phyloP scores from a whole-genome alignment of 257 asterid genomes.

The Paraleonurus japonicus region DNA sequence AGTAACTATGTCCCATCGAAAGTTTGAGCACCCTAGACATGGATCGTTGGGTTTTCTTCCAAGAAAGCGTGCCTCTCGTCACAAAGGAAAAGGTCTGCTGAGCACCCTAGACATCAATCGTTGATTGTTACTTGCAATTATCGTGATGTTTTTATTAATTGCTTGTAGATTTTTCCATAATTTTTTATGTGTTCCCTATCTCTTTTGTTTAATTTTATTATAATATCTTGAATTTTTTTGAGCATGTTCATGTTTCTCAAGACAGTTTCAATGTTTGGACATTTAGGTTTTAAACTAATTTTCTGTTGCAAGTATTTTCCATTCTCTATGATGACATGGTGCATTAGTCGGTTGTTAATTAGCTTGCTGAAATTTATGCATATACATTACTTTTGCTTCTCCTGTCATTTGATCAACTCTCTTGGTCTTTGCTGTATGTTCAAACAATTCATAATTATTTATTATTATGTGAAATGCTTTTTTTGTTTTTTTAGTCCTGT shows the following conservation, averaged over 20 bases:
- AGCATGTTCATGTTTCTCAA: too few relatives aligned
- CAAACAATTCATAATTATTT: not conserved
- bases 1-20: conserved; percentile 72
- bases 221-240: too few relatives aligned
- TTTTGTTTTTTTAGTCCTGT: not conserved
- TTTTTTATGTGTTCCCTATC: not conserved
- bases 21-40: conserved; percentile 94
- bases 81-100: conserved; percentile 71
- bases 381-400: not conserved
- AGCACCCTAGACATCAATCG: not conserved
- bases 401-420: not conserved
- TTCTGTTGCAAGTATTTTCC: not conserved
- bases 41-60: conserved; percentile 93
- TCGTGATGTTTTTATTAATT: not conserved
- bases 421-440: not conserved
- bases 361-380: not conserved
- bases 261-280: too few relatives aligned
- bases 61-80: conserved; percentile 73
- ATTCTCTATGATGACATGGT: not conserved
- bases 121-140: too few relatives aligned
- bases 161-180: too few relatives aligned
- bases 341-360: not conserved
- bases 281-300: not conserved
- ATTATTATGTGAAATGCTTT: not conserved
- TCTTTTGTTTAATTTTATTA: too few relatives aligned